Conservation (phyloP, 257 asterid species). For the Plectranthus barbatus region DNA sequence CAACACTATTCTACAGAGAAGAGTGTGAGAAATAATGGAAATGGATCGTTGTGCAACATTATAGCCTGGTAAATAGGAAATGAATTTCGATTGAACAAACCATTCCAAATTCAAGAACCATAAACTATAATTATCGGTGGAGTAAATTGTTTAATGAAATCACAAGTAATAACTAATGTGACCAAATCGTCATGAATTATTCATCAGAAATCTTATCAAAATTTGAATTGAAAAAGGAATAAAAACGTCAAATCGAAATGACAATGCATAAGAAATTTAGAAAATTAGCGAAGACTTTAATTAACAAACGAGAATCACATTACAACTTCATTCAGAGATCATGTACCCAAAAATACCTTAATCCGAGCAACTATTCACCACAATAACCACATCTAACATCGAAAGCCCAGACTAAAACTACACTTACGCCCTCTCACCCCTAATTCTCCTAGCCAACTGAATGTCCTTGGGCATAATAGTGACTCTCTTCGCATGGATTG, state of each 20-base stretch:
- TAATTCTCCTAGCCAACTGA: conserved; percentile 25
- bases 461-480: conserved; percentile 29
- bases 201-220: too few species aligned
- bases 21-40: background rate
- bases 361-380: background rate
- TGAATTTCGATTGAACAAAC: background rate
- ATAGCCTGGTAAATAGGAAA: background rate
- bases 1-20: background rate
- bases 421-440: conserved; percentile 24
- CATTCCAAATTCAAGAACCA: background rate
- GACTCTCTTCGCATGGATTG: conserved; percentile 22
- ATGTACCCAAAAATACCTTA: background rate
- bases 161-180: too few species aligned
- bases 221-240: too few species aligned
- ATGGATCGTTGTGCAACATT: background rate
- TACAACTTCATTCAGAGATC: background rate
- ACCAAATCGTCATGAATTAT: too few species aligned
- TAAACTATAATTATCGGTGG: too few species aligned
- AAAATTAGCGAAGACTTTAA: background rate
- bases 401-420: background rate
- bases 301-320: background rate
- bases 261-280: background rate
- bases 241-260: background rate
- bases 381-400: background rate
- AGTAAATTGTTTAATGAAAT: too few species aligned